These are phyloP conservation scores for Themeda triandra DNA, from an alignment of 176 grass and related monocot genomes.

Conservation along the genomic window DNA sequence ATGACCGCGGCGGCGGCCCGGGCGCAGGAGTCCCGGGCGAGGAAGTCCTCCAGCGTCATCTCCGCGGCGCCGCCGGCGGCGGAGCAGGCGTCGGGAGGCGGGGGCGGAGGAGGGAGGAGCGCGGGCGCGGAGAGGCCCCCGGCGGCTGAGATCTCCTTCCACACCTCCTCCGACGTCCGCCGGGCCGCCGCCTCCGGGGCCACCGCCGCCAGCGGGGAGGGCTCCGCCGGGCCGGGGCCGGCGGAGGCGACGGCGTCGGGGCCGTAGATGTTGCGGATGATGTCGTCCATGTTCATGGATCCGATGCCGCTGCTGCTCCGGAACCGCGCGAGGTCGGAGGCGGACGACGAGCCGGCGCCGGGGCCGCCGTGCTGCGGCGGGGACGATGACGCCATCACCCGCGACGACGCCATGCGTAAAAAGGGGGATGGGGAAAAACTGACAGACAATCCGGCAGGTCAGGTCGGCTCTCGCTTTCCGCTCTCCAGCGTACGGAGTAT, in stretches of 20 bases:
- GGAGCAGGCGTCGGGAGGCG: neutral
- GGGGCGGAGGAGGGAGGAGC: neutral
- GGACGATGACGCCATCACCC: slow-evolving; percentile 68
- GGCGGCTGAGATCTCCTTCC: slow-evolving; percentile 73
- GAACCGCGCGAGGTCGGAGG: slow-evolving; percentile 43
- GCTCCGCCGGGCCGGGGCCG: neutral
- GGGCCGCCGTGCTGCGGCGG: slow-evolving; percentile 26
- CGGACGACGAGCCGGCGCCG: neutral
- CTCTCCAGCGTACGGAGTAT: no score
- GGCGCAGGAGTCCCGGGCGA: slow-evolving; percentile 61
- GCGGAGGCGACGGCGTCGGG: neutral
- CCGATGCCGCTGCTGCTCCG: slow-evolving; percentile 50
- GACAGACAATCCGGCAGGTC: neutral
- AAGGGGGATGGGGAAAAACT: neutral
- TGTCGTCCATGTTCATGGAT: slow-evolving; percentile 97
- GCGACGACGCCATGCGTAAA: slow-evolving; percentile 58
- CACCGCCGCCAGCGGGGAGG: neutral
- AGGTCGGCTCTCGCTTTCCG: neutral
- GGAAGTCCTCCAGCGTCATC: slow-evolving; percentile 97
- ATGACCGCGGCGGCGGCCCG: slow-evolving; percentile 21
- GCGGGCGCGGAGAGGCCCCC: slow-evolving; percentile 21
- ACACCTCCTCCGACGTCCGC: slow-evolving; percentile 75
- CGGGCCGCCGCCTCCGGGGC: slow-evolving; percentile 11
- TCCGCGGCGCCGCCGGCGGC: slow-evolving; percentile 11
- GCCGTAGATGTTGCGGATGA: slow-evolving; percentile 71